Evolutionary conservation across 2,329 filamentous ascomycete genomes (phyloP).

Genomic region (Nothopassalora personata): DNA sequence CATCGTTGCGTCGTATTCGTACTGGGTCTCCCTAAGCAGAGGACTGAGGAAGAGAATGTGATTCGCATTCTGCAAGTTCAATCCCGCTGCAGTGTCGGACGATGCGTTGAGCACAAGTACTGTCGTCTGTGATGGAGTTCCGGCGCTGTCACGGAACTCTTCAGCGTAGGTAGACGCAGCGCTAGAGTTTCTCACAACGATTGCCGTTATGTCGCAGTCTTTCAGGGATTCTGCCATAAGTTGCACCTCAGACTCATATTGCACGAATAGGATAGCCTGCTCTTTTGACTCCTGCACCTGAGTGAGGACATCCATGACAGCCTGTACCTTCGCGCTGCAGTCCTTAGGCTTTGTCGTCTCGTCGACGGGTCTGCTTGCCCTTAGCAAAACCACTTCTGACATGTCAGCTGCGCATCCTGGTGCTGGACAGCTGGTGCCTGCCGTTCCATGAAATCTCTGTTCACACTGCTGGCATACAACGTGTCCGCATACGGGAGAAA

Average conservation of each 20-base stretch:
- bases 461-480: constrained; percentile 43
- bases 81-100: constrained; percentile 54
- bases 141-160: constrained; percentile 18
- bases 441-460: constrained; percentile 6
- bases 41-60: constrained; percentile 61
- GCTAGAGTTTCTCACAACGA: constrained; percentile 33
- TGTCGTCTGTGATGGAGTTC: constrained; percentile 31
- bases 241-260: constrained; percentile 44
- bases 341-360: constrained; percentile 10
- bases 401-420: constrained; percentile 39
- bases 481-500: constrained; percentile 44
- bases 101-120: constrained; percentile 55
- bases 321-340: constrained; percentile 46
- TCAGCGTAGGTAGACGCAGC: constrained; percentile 18
- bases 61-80: constrained; percentile 58
- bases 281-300: constrained; percentile 38
- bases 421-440: constrained; percentile 36
- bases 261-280: constrained; percentile 53
- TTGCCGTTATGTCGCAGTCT: constrained; percentile 29
- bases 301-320: constrained; percentile 43
- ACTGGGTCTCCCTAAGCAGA: constrained; percentile 45
- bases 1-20: constrained; percentile 55
- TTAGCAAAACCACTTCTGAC: constrained; percentile 39
- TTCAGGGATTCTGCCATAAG: constrained; percentile 34
- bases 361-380: constrained; percentile 34